Base-by-base conservation (phyloP, 2,329 filamentous ascomycete species). In the Fusarium buxicola region DNA sequence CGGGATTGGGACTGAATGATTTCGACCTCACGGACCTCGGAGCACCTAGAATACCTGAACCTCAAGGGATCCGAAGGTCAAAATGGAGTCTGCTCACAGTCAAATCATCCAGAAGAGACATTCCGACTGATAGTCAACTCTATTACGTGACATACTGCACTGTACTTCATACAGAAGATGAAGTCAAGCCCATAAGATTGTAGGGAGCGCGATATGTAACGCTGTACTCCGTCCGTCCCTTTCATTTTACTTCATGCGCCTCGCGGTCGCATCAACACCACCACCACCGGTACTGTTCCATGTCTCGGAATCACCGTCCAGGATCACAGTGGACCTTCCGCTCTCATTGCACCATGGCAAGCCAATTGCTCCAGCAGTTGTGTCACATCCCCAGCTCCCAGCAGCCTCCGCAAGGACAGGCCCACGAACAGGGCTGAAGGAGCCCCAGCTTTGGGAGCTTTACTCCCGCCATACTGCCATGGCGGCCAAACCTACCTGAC, bases 391-490 rank as follows among this genome's bases (percentile, higher is more conserved):
- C 35, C 34, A 49, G 24, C 27, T 40, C 45, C 28, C 35, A 28
- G 46, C 27, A 40, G 25, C 35, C 35, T 49, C 46, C 35, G 7
- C 46, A 40, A 18, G 46, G 46, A 49, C 16, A 40, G 34, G 46
- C 35, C 46, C 27, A 32, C 31, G 35, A 49, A 40, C 46, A 40
- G 46, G 46, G 46, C 46, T 49, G 46, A 49, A 40, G 3, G 18
- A 24, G 46, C 25, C 35, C 35, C 25, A 32, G 46, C 28, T 49
- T 12, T 36, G 27, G 46, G 35, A 40, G n/a, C 35, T 49, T 40
- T 28, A 31, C 35, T 40, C 18, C 16, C 46, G 31, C 35, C 35
- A 49, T 49, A n/a, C n/a, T n/a, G n/a, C n/a, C n/a, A n/a, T n/a
- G n/a, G 46, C 24, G 34, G 15, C 32, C 46, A 13, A 25, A 30